These are phyloP conservation scores for Coemansia sp. DNA, from an alignment of 192 early-diverging fungal genomes.

Conservation along the genomic window DNA sequence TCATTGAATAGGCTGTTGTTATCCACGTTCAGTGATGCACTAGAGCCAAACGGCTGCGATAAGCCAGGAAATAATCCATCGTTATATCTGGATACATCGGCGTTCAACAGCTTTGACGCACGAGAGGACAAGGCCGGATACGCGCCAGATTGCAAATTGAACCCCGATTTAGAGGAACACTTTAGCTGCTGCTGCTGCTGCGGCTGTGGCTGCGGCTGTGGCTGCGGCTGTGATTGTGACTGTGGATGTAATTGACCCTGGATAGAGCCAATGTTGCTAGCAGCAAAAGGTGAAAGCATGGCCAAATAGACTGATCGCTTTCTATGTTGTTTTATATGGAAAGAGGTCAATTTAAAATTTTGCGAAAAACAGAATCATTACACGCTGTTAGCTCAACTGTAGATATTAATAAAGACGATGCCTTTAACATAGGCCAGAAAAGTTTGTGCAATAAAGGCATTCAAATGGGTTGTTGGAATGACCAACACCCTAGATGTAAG, in stretches of 20 bases:
- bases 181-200: slow-evolving; percentile 6
- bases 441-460: background rate
- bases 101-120: slow-evolving; percentile 1
- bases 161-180: background rate
- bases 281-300: slow-evolving; percentile 20
- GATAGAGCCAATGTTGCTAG: background rate
- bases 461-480: background rate
- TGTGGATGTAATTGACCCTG: background rate
- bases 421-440: background rate
- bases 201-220: slow-evolving; percentile 1
- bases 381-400: background rate
- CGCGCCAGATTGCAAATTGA: background rate
- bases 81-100: background rate
- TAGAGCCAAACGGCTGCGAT: slow-evolving; percentile 10
- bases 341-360: background rate
- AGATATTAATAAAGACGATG: background rate
- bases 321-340: background rate
- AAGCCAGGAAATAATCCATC: background rate
- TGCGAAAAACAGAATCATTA: background rate
- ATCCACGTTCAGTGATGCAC: slow-evolving; percentile 9
- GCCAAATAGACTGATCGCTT: background rate
- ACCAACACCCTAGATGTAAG: background rate
- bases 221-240: background rate
- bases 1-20: background rate
- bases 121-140: slow-evolving; percentile 13